Conservation (phyloP, 371 early-diverging fungal species). For the Aphelidium insulamus region DNA sequence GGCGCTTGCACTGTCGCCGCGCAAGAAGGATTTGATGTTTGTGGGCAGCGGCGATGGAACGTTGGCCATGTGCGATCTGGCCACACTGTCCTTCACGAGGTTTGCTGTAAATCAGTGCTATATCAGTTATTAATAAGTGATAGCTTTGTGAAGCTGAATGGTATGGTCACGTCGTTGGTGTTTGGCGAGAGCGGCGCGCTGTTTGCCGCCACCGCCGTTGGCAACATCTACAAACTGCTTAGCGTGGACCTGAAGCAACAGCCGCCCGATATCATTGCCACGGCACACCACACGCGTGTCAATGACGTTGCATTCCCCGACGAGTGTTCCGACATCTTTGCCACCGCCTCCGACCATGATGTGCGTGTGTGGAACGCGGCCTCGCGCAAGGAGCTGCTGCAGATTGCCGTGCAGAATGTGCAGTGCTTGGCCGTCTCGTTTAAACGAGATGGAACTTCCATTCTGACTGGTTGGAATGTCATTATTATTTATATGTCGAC, state of each 20-base stretch:
- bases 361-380: conserved; percentile 25
- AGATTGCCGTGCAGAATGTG: conserved; percentile 23
- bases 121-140: no score
- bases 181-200: conserved; percentile 11
- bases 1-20: conserved; percentile 12
- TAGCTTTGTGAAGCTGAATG: conserved; percentile 15
- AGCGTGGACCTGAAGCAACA: conserved; percentile 7
- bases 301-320: conserved; percentile 24
- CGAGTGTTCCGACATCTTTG: conserved; percentile 22
- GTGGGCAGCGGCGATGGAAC: conserved; percentile 27
- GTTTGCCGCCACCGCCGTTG: conserved; percentile 17
- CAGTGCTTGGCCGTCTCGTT: conserved; percentile 26
- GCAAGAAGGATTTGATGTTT: conserved; percentile 12
- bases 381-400: conserved; percentile 15
- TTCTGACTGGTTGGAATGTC: conserved; percentile 13
- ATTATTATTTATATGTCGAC: not conserved
- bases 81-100: no score
- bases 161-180: conserved; percentile 22
- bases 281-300: conserved; percentile 21
- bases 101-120: no score
- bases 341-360: conserved; percentile 24
- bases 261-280: conserved; percentile 9
- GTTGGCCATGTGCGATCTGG: no score
- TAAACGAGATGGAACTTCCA: conserved; percentile 20
- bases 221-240: conserved; percentile 20